These are phyloP conservation scores for Deinandra increscens DNA, from an alignment of 129 eudicot species.

Conservation along the genomic window DNA sequence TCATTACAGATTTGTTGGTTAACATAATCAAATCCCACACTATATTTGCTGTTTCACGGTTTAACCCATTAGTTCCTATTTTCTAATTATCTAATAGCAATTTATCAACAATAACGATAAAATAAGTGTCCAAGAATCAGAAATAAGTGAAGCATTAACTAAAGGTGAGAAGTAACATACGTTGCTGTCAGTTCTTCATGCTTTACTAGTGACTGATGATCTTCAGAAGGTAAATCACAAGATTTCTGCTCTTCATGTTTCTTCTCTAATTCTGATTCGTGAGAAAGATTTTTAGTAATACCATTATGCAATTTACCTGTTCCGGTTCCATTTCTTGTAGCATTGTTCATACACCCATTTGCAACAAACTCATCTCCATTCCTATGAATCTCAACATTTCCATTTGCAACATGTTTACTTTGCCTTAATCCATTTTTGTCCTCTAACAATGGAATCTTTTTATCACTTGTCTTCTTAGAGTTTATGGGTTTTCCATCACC, in stretches of 20 bases:
- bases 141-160: conserved; percentile 13
- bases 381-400: conserved; percentile 40
- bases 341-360: conserved; percentile 32
- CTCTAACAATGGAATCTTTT: conserved; percentile 21
- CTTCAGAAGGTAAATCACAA: conserved; percentile 45
- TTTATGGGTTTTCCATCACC: conserved; percentile 34
- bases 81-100: not conserved
- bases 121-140: conserved; percentile 11
- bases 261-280: conserved; percentile 42
- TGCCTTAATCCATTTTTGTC: conserved; percentile 41
- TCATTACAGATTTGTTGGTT: not conserved
- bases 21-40: conserved; percentile 10
- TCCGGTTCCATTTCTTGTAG: conserved; percentile 19
- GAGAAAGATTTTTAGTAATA: conserved; percentile 23
- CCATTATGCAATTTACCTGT: conserved; percentile 40
- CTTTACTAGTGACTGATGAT: conserved; percentile 40
- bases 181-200: conserved; percentile 51
- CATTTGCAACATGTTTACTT: conserved; percentile 37
- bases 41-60: not conserved
- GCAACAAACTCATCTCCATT: conserved; percentile 13
- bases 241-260: conserved; percentile 43
- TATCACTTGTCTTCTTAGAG: conserved; percentile 37
- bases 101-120: not conserved
- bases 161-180: conserved; percentile 45
- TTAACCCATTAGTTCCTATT: conserved; percentile 14